Evolutionary conservation across 2,329 filamentous ascomycete species (phyloP).

Genomic region (Colletotrichum theobromicola): DNA sequence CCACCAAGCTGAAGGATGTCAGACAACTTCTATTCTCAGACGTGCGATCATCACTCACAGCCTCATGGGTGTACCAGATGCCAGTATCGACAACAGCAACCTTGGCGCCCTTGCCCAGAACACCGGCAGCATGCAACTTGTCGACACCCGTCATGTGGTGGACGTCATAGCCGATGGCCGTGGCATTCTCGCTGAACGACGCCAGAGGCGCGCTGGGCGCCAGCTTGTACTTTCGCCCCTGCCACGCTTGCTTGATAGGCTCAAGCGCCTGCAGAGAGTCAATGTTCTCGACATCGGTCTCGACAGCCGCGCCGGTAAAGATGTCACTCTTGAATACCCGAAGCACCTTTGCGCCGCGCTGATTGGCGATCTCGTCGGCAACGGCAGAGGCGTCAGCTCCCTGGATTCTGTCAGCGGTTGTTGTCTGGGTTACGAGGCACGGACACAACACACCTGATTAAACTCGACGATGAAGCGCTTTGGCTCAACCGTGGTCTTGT

Average conservation of each 20-base stretch:
- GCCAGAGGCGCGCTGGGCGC: not conserved
- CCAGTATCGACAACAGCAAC: constrained; percentile 16
- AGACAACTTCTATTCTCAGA: not conserved
- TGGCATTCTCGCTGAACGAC: constrained; percentile 5
- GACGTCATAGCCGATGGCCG: constrained; percentile 33
- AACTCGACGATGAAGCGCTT: constrained; percentile 21
- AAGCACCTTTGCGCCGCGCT: constrained; percentile 5
- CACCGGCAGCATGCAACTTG: constrained; percentile 38
- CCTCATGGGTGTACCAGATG: constrained; percentile 13
- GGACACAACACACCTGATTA: not conserved
- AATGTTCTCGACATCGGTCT: constrained; percentile 16
- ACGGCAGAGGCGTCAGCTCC: not conserved
- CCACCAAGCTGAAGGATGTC: not conserved
- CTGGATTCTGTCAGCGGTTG: not conserved
- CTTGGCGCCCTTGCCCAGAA: constrained; percentile 22
- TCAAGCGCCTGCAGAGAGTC: constrained; percentile 18
- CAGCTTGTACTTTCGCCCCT: constrained; percentile 1
- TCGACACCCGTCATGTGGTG: constrained; percentile 45
- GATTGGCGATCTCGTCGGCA: not conserved
- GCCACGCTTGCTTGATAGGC: constrained; percentile 16
- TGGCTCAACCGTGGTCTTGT: constrained; percentile 1
- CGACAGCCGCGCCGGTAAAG: constrained; percentile 28
- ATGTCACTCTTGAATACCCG: constrained; percentile 30
- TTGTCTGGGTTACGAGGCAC: not conserved
- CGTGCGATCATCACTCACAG: not conserved